Base-by-base conservation (phyloP, 257 asterid species). In the Sherardia arvensis region DNA sequence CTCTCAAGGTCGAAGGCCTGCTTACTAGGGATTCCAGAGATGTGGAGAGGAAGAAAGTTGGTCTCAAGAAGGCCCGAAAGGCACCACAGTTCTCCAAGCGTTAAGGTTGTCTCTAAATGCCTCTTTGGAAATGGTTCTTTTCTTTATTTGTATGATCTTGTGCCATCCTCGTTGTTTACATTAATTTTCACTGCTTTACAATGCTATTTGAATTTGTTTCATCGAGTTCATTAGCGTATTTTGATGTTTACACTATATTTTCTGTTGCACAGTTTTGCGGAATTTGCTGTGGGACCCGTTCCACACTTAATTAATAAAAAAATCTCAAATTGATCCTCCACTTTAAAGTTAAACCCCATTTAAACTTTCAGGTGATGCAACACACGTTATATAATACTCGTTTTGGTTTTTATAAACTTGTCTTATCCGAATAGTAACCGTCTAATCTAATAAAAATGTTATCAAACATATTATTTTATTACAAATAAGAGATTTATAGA, bases 61-160 rank as follows among this genome's bases (percentile, higher is more conserved):
- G 99, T 61, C 78, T 93, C 18, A 83, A 73, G 83, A 93, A 93
- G 74, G 99, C 99, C 47, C 82, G 99, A 28, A 93, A 93, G 77
- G 88, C 88, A 74, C 99, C 99, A 36, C 99, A 93, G 33, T 93
- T 18, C 81, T 90, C 99, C 34, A 90, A 93, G 74, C 99, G 99
- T 85, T 93, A 68, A 83, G 87, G 84, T 22, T 53, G n/a, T 53
- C 56, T 7, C 58, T 12, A 23, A 12, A 62, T 34, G 26, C 32
- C 65, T 56, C 65, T 55, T 1, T n/a, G 9, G n/a, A 1, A 27
- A 18, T 22, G 1, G 4, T 20, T 53, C 30, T 57, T 8, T 20
- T 55, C 25, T 1, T 25, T 32, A 2, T 14, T 1, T 28, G 40
- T 11, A 1, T 2, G 18, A 62, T 23, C 25, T 23, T n/a, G n/a